These are phyloP conservation scores for Cyclotella atomus DNA, from an alignment of 108 stramenopile genomes.

Conservation along the genomic window DNA sequence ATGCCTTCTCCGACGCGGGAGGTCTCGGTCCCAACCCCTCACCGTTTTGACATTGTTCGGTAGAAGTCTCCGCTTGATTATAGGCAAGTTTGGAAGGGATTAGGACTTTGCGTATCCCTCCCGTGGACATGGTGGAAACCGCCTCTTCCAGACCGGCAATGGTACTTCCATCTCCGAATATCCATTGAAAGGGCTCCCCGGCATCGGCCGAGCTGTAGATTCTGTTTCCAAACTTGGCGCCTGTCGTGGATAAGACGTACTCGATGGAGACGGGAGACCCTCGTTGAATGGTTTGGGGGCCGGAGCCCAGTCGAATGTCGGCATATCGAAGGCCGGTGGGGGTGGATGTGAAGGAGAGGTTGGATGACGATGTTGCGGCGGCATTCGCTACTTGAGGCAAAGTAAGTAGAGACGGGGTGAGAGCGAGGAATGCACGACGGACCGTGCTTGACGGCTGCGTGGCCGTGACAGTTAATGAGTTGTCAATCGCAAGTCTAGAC, in stretches of 20 bases:
- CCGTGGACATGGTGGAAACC: constrained; percentile 64
- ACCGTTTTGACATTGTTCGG: constrained; percentile 57
- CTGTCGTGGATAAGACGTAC: constrained; percentile 78
- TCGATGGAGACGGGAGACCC: constrained; percentile 67
- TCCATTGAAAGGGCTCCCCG: constrained; percentile 71
- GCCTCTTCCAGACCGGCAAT: constrained; percentile 73
- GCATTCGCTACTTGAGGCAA: constrained; percentile 10
- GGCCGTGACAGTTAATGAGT: background rate
- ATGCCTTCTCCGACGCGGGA: constrained; percentile 50
- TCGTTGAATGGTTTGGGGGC: constrained; percentile 11
- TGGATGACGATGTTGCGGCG: constrained; percentile 13
- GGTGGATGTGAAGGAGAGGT: constrained; percentile 38
- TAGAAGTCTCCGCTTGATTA: constrained; percentile 18
- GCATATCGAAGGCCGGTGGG: constrained; percentile 67
- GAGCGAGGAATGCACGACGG: constrained; percentile 19
- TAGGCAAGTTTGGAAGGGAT: constrained; percentile 66
- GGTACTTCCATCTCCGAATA: constrained; percentile 65
- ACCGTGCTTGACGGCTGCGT: background rate
- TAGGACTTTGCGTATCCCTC: constrained; percentile 70
- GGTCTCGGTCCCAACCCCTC: constrained; percentile 67
- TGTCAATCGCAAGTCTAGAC: background rate
- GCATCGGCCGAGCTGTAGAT: constrained; percentile 65
- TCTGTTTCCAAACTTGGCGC: constrained; percentile 72
- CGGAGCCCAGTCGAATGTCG: constrained; percentile 66
- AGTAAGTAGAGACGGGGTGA: background rate